A percentile compares a stretch with the other conserved stretches of the same genome.
Evolutionary conservation across 1,284 basidiomycete genomes (phyloP).

Genomic region (Leccinum solheimii): DNA sequence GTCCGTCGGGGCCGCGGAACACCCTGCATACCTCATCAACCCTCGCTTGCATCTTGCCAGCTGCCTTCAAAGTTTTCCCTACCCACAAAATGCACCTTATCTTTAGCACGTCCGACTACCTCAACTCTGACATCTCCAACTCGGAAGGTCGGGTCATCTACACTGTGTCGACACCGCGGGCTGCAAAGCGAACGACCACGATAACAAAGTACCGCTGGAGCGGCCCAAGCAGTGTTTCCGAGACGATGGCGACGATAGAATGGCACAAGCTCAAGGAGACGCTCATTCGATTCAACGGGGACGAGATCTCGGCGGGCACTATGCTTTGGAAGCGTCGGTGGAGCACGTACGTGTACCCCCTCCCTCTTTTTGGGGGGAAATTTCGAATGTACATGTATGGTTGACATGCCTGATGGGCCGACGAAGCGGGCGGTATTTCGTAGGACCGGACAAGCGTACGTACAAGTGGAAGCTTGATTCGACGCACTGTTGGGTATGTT

Average conservation of each 20-base stretch:
- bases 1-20: neutral
- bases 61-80: neutral
- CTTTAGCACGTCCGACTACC: slow-evolving; percentile 25
- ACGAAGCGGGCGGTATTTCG: slow-evolving; percentile 31
- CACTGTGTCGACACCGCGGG: slow-evolving; percentile 24
- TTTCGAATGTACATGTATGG: neutral
- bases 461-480: slow-evolving; percentile 34
- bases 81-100: slow-evolving; percentile 21
- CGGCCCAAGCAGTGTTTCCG: slow-evolving; percentile 23
- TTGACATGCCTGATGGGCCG: neutral
- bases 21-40: neutral
- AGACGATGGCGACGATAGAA: slow-evolving; percentile 30
- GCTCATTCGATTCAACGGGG: slow-evolving; percentile 27
- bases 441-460: slow-evolving; percentile 26
- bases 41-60: neutral
- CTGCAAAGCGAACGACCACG: slow-evolving; percentile 26
- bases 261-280: slow-evolving; percentile 29
- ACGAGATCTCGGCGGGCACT: slow-evolving; percentile 19
- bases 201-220: slow-evolving; percentile 30
- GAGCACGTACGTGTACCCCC: slow-evolving; percentile 20
- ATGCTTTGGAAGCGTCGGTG: slow-evolving; percentile 29
- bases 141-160: slow-evolving; percentile 23
- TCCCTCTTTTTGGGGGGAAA: neutral
- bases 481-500: slow-evolving; percentile 26
- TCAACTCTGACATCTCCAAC: slow-evolving; percentile 26